A percentile compares a stretch with the other conserved stretches of the same genome.
phyloP scores from a whole-genome alignment of 2,329 filamentous ascomycete genomes.

The Scleromitrula shiraiana region DNA sequence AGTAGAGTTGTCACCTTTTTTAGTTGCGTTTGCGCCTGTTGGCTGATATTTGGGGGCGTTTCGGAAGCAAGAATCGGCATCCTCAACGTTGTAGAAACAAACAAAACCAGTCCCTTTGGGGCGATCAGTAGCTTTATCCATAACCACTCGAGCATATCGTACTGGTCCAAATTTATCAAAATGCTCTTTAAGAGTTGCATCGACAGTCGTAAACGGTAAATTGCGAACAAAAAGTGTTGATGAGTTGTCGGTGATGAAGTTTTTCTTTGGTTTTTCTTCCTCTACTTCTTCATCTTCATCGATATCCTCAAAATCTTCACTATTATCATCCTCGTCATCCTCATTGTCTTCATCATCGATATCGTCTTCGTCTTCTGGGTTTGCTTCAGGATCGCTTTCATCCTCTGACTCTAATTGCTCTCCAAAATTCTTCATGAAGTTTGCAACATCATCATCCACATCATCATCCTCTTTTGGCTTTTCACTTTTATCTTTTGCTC shows the following conservation, averaged over 20 bases:
- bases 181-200: slow-evolving; percentile 74
- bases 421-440: slow-evolving; percentile 29
- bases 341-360: slow-evolving; percentile 31
- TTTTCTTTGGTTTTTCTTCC: slow-evolving; percentile 31
- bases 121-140: slow-evolving; percentile 76
- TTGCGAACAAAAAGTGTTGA: slow-evolving; percentile 90
- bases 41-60: slow-evolving; percentile 57
- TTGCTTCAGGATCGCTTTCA: slow-evolving; percentile 25
- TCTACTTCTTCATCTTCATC: slow-evolving; percentile 33
- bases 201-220: slow-evolving; percentile 78
- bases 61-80: slow-evolving; percentile 69
- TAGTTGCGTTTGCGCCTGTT: slow-evolving; percentile 29
- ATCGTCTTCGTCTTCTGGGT: slow-evolving; percentile 31
- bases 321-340: slow-evolving; percentile 36
- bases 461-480: slow-evolving; percentile 26
- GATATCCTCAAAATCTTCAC: slow-evolving; percentile 37
- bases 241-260: slow-evolving; percentile 51
- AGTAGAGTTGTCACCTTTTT: slow-evolving; percentile 23
- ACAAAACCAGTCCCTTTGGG: slow-evolving; percentile 93
- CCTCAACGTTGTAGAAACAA: slow-evolving; percentile 72
- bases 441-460: slow-evolving; percentile 31
- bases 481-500: slow-evolving; percentile 19
- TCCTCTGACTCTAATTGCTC: slow-evolving; percentile 32
- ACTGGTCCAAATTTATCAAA: slow-evolving; percentile 84
- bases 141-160: slow-evolving; percentile 83